Conservation (phyloP, 805 yeast genomes). For the Candida namnaoensis region DNA sequence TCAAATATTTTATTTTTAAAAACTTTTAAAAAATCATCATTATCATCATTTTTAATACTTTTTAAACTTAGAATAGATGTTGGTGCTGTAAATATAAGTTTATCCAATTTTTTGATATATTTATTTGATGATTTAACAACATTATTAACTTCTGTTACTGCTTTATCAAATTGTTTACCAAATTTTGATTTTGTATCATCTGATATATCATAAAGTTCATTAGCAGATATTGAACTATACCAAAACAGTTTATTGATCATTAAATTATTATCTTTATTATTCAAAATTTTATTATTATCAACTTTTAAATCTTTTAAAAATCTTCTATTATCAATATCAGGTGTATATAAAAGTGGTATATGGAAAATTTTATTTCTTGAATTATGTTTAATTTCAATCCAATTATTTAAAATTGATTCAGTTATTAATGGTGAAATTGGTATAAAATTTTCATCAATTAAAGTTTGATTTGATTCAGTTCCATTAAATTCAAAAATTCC, state of each 20-base stretch:
- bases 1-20: constrained; percentile 3
- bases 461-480: constrained; percentile 1
- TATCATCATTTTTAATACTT: too few relatives aligned
- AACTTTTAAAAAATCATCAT: constrained; percentile 1
- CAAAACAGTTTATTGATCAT: background rate
- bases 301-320: background rate
- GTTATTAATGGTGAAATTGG: constrained; percentile 8
- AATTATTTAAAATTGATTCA: constrained; percentile 6
- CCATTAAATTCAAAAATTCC: constrained; percentile 34
- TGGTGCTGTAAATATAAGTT: background rate
- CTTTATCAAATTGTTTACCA: constrained; percentile 1
- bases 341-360: constrained; percentile 10
- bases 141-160: constrained; percentile 1
- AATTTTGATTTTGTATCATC: constrained; percentile 3
- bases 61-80: too few relatives aligned
- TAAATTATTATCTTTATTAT: background rate
- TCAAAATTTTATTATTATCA: too few relatives aligned
- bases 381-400: constrained; percentile 7
- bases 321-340: constrained; percentile 2
- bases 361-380: constrained; percentile 4
- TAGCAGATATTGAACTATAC: constrained; percentile 6
- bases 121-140: constrained; percentile 5
- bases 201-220: constrained; percentile 5
- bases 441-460: constrained; percentile 1
- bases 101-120: constrained; percentile 2